A percentile compares a stretch with the other conserved stretches of the same genome.
These are phyloP conservation scores for Penicillium rolfsii DNA, from an alignment of 2,329 filamentous ascomycete genomes.

Conservation along the genomic window DNA sequence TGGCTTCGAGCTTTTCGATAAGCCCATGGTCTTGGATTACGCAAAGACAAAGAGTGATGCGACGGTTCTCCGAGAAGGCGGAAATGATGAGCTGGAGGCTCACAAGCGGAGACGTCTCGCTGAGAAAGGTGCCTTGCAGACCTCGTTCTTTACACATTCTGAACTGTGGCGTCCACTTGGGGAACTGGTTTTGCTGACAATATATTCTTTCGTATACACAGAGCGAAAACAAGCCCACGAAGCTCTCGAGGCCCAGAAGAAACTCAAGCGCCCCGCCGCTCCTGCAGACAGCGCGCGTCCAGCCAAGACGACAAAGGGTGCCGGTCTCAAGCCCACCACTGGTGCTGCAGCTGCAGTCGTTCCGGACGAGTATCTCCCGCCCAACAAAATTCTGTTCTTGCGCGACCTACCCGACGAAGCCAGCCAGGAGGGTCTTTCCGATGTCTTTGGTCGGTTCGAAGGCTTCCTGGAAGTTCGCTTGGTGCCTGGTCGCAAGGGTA, in stretches of 20 bases:
- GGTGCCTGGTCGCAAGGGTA: conserved; percentile 82
- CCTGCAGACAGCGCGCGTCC: conserved; percentile 59
- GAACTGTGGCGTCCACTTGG: no score
- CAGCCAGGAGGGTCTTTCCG: conserved; percentile 75
- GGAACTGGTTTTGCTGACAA: conserved; percentile 9
- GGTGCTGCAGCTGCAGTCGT: conserved; percentile 71
- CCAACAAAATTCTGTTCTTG: conserved; percentile 95
- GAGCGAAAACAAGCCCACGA: conserved; percentile 81
- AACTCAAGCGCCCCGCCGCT: conserved; percentile 66
- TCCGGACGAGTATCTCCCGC: conserved; percentile 96
- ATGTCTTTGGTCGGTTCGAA: conserved; percentile 85
- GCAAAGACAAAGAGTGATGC: conserved; percentile 86
- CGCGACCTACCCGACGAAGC: conserved; percentile 89
- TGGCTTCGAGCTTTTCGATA: conserved; percentile 90
- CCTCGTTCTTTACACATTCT: not conserved
- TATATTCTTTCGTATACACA: conserved; percentile 33
- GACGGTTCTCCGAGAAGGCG: conserved; percentile 74
- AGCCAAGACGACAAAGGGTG: conserved; percentile 69
- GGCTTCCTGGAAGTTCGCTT: conserved; percentile 91
- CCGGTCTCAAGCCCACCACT: conserved; percentile 76
- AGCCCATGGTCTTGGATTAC: conserved; percentile 82
- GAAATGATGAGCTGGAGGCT: conserved; percentile 77
- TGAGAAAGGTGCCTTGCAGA: conserved; percentile 73
- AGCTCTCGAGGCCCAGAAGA: conserved; percentile 75
- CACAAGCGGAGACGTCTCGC: conserved; percentile 84